phyloP scores from a whole-genome alignment of 345 rosid species.

The Syzygium jambos region DNA sequence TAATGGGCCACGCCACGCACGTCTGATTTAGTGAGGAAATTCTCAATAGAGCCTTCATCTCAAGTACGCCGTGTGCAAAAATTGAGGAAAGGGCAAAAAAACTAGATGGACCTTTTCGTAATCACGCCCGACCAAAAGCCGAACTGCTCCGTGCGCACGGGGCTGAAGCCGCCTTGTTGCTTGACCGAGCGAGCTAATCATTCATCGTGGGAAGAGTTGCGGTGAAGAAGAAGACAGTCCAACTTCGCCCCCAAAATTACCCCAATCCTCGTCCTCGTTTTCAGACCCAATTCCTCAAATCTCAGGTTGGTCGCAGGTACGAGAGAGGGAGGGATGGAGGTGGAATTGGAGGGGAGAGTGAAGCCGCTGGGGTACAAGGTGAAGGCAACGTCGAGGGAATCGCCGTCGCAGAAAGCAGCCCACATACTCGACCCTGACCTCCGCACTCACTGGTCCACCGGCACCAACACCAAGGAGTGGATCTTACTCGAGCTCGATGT shows the following conservation, averaged over 20 bases:
- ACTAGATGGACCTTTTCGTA: background rate
- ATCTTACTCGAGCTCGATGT: conserved; percentile 81
- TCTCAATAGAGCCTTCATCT: too few species aligned
- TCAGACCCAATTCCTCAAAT: background rate
- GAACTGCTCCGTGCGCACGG: background rate
- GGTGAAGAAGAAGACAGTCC: background rate
- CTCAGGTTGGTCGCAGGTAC: background rate
- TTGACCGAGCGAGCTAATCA: background rate
- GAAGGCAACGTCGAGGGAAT: conserved; percentile 68
- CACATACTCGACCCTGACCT: conserved; percentile 74
- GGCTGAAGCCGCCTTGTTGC: background rate
- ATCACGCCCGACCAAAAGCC: background rate
- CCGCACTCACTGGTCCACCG: conserved; percentile 83
- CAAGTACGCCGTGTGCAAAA: background rate
- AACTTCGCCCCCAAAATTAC: background rate
- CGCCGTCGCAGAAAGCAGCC: conserved; percentile 67
- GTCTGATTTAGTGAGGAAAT: too few species aligned
- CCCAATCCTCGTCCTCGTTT: background rate
- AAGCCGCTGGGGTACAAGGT: conserved; percentile 64
- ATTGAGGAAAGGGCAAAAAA: background rate
- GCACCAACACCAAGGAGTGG: conserved; percentile 86
- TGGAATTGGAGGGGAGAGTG: conserved; percentile 66
- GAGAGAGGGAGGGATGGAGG: conserved; percentile 33
- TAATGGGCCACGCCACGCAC: too few species aligned
- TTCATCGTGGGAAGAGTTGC: background rate